These are phyloP conservation scores for Podila verticillata DNA, from an alignment of 192 early-diverging fungal species.

Conservation along the genomic window DNA sequence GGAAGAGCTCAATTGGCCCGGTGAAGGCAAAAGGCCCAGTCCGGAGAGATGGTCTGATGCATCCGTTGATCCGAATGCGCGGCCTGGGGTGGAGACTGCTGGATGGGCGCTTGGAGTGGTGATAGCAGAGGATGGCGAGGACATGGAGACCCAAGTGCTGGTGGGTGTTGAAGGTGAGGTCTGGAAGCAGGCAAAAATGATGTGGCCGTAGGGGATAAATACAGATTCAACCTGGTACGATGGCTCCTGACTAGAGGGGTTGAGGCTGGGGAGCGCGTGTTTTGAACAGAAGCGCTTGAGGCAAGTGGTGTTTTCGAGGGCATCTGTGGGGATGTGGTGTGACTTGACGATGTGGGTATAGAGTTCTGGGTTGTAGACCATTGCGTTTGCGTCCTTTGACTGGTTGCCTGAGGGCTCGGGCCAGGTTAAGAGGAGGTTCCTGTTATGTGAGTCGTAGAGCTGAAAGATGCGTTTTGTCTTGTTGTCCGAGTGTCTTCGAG, in stretches of 20 bases:
- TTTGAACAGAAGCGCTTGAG: constrained; percentile 51
- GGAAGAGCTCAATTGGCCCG: constrained; percentile 5
- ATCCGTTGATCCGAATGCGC: constrained; percentile 9
- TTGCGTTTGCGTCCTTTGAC: constrained; percentile 16
- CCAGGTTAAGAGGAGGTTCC: constrained; percentile 52
- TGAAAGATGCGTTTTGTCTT: constrained; percentile 55
- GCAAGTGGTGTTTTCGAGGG: constrained; percentile 49
- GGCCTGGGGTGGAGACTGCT: constrained; percentile 14
- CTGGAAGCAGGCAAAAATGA: constrained; percentile 58
- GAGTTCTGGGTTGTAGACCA: constrained; percentile 46
- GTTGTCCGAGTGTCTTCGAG: constrained; percentile 20
- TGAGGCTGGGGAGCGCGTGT: constrained; percentile 31
- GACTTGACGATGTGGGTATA: constrained; percentile 55
- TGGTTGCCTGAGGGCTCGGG: constrained; percentile 41
- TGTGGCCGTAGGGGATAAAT: constrained; percentile 53
- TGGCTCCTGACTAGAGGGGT: constrained; percentile 15
- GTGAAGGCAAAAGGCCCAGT: constrained; percentile 24
- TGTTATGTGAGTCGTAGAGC: constrained; percentile 45
- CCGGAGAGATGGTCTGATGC: constrained; percentile 19
- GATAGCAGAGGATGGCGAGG: constrained; percentile 8
- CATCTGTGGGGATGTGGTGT: constrained; percentile 44
- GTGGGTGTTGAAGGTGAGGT: constrained; percentile 26
- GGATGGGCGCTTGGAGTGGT: constrained; percentile 10
- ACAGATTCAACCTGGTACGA: constrained; percentile 53
- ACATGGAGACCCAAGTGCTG: constrained; percentile 11